Evolutionary conservation across 1,284 basidiomycete genomes (phyloP).

Genomic region (Crucibulum parvulum): DNA sequence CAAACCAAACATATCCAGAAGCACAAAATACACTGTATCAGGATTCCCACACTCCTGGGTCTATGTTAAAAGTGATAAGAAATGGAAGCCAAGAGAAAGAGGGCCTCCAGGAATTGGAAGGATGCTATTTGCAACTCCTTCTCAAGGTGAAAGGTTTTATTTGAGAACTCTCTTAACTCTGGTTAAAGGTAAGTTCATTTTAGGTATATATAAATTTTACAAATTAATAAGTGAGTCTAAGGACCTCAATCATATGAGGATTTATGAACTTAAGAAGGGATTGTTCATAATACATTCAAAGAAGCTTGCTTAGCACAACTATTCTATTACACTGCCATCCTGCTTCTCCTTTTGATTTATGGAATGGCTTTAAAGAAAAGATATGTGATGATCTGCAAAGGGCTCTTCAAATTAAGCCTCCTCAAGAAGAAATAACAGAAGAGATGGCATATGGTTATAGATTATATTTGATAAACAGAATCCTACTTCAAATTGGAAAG

Average conservation of each 20-base stretch:
- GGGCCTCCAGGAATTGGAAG: constrained; percentile 31
- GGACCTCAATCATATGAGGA: constrained; percentile 34
- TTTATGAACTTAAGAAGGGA: constrained; percentile 29
- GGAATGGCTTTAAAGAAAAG: constrained; percentile 30
- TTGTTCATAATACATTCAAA: constrained; percentile 24
- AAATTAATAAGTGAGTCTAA: not conserved
- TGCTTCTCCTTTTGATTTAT: constrained; percentile 32
- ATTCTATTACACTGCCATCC: constrained; percentile 40
- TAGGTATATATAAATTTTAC: not conserved
- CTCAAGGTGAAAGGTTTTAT: constrained; percentile 41
- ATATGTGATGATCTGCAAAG: constrained; percentile 45
- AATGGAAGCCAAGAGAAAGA: constrained; percentile 28
- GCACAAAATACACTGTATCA: constrained; percentile 39
- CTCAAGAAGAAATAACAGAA: constrained; percentile 7
- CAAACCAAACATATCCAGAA: constrained; percentile 31
- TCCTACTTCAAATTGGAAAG: constrained; percentile 18
- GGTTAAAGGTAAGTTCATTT: constrained; percentile 22
- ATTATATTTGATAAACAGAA: constrained; percentile 22
- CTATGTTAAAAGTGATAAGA: constrained; percentile 10
- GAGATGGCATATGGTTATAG: constrained; percentile 31
- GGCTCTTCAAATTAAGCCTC: constrained; percentile 11
- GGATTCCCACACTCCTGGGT: constrained; percentile 40
- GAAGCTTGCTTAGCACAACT: constrained; percentile 40
- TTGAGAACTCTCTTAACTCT: constrained; percentile 38
- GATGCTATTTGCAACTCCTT: constrained; percentile 35